These are phyloP conservation scores for Tulasnella sp. DNA, from an alignment of 768 basidiomycete species.

Conservation along the genomic window DNA sequence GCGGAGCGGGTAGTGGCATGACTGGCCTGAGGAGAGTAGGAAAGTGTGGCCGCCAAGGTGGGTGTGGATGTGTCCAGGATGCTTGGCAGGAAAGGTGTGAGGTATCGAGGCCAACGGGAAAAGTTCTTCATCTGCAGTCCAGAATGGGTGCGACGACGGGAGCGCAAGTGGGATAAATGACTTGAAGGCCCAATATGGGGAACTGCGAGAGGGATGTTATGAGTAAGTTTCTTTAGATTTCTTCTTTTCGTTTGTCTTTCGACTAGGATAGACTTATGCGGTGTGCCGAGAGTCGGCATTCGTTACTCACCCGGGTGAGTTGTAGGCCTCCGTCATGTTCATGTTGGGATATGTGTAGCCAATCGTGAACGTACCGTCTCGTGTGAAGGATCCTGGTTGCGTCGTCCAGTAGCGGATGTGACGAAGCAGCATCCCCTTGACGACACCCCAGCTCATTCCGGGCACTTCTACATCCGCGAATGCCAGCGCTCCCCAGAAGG, in stretches of 20 bases:
- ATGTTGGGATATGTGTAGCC: slow-evolving; percentile 25
- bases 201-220: too few species aligned
- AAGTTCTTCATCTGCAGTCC: slow-evolving; percentile 52
- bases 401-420: slow-evolving; percentile 63
- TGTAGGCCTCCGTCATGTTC: slow-evolving; percentile 47
- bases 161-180: slow-evolving; percentile 58
- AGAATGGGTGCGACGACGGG: slow-evolving; percentile 59
- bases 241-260: too few species aligned
- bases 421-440: slow-evolving; percentile 62
- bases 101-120: slow-evolving; percentile 43
- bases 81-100: slow-evolving; percentile 40
- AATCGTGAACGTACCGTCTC: slow-evolving; percentile 61
- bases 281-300: too few species aligned
- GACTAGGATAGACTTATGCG: too few species aligned
- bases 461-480: slow-evolving; percentile 63
- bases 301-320: slow-evolving; percentile 41
- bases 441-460: slow-evolving; percentile 52
- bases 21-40: slow-evolving; percentile 65
- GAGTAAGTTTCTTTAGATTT: too few species aligned
- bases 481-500: slow-evolving; percentile 65
- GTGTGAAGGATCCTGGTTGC: slow-evolving; percentile 34
- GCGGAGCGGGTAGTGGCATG: slow-evolving; percentile 67
- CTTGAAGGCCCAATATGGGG: slow-evolving; percentile 75
- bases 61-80: slow-evolving; percentile 58
- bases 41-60: slow-evolving; percentile 55